Evolutionary conservation across 169 alveolate species (phyloP).

Genomic region (Cryptosporidium baileyi): DNA sequence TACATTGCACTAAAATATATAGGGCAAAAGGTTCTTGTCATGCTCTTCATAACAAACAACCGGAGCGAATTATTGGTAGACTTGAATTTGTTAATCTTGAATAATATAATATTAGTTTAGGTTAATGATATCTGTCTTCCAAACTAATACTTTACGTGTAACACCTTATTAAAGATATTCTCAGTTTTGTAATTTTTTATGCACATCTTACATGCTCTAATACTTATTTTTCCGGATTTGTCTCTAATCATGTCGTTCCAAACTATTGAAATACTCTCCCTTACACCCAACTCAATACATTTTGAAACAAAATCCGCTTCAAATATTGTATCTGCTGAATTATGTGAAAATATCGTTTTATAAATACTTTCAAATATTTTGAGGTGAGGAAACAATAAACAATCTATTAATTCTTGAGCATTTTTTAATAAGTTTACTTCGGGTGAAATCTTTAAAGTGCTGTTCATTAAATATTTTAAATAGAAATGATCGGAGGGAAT

Average conservation of each 20-base stretch:
- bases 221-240: background rate
- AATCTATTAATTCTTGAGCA: background rate
- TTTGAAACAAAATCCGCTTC: background rate
- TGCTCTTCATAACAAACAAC: background rate
- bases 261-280: constrained; percentile 5
- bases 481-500: background rate
- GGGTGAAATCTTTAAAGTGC: too few relatives aligned
- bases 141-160: background rate
- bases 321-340: background rate
- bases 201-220: constrained; percentile 12
- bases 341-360: background rate
- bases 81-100: background rate
- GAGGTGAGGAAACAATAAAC: constrained; percentile 34
- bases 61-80: background rate
- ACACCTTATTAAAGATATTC: constrained; percentile 10
- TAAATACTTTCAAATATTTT: background rate
- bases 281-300: constrained; percentile 33
- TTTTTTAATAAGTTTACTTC: background rate
- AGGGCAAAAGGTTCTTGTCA: background rate
- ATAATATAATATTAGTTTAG: background rate
- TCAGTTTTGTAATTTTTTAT: background rate
- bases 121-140: background rate
- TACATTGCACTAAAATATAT: background rate
- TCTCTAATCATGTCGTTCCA: constrained; percentile 38
- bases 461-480: background rate